Conservation (phyloP, 176 grass and related monocot genomes). For the Saccharum officinarum region DNA sequence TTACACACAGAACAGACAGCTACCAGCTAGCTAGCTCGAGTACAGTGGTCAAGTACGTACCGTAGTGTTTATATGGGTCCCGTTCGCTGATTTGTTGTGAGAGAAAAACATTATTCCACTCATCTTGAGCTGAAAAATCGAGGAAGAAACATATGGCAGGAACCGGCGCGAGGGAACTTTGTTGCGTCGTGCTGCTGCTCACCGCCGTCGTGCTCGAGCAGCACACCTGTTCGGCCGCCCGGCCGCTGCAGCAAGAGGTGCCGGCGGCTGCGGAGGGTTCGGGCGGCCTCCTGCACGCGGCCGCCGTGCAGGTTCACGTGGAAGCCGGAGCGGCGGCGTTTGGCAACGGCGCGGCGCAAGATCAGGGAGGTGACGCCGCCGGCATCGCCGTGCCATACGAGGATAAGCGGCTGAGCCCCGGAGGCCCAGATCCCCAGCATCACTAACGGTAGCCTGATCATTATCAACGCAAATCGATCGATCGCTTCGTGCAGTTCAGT, state of each 20-base stretch:
- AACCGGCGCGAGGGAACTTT: not conserved
- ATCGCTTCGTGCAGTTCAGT: not conserved
- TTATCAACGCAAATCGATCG: no score
- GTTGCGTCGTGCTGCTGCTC: not conserved
- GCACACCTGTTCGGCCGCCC: constrained; percentile 11
- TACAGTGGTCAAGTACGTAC: no score
- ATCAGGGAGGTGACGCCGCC: not conserved
- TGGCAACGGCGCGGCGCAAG: not conserved
- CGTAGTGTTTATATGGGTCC: not conserved
- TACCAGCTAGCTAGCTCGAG: no score
- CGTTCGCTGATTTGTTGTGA: no score
- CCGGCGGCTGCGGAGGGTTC: not conserved
- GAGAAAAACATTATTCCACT: no score
- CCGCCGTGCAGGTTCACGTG: not conserved
- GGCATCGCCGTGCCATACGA: not conserved
- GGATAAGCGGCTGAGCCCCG: constrained; percentile 18
- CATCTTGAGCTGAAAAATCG: not conserved
- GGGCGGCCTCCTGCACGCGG: not conserved
- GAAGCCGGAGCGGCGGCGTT: not conserved
- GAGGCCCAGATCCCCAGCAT: constrained; percentile 28
- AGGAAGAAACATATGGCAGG: not conserved
- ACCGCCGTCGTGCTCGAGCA: not conserved
- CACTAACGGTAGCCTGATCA: not conserved
- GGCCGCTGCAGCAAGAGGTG: not conserved
- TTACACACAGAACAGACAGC: not conserved